Base-by-base conservation (phyloP, 148 eudicot species). In the Amaranthus cruentus region DNA sequence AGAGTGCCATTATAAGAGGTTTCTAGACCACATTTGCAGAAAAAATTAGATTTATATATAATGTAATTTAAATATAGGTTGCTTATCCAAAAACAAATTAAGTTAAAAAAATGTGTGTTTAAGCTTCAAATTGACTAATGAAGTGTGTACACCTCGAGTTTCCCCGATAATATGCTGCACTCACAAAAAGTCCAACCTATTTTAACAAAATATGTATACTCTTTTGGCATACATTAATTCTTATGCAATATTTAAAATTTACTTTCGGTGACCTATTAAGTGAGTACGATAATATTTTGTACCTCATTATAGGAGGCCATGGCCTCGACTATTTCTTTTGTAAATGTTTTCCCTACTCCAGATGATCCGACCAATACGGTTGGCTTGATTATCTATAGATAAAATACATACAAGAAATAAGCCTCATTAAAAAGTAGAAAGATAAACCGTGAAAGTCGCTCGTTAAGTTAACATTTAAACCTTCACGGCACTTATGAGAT, bases 1-100 rank as follows among this genome's bases (percentile, higher is more conserved):
- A 94, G 49, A 94, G 90, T 72, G 98, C 98, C 96, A 94, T 79
- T 70, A 94, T 89, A 67, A 94, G 76, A 66, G 98, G 98, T 88
- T 79, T 91, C 98, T 94, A 90, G 69, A 84, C 21, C 63, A 57
- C 54, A 73, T 73, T 48, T 14, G 3, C 6, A 42, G 38, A 69
- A 64, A 44, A 4, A 48, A 55, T 71, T 66, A 80, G 76, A 8
- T 55, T 28, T 28, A 28, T 28, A 28, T 28, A 28, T 28, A 28
- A 28, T 28, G 38, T 28, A 28, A 28, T 28, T 28, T 28, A 28
- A 28, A 28, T 28, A 28, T 28, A 28, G 38, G 38, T 28, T 28
- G 38, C 38, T 28, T 28, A 28, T 28, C 38, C 38, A 28, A 1
- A 28, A 28, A 28, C 38, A 28, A 28, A 28, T 28, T 28, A 21